phyloP scores from a whole-genome alignment of 345 rosid genomes.

The Balakata baccata region DNA sequence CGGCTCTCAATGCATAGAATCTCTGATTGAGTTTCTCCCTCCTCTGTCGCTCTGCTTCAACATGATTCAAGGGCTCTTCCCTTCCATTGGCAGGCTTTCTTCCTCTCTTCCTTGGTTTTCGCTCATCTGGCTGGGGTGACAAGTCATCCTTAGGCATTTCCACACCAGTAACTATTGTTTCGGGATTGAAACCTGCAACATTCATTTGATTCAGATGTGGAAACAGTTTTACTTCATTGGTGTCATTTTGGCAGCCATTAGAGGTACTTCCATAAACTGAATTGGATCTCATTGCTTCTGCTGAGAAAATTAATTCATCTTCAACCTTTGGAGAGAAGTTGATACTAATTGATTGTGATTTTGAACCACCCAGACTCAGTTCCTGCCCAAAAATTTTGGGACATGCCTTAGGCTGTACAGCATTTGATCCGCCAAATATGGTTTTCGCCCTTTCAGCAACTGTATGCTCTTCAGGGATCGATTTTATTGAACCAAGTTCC shows the following conservation, averaged over 20 bases:
- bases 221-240: slow-evolving; percentile 45
- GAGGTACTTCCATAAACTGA: slow-evolving; percentile 58
- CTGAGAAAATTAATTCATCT: slow-evolving; percentile 63
- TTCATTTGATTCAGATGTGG: slow-evolving; percentile 43
- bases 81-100: slow-evolving; percentile 97
- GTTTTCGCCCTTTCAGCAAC: slow-evolving; percentile 54
- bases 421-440: slow-evolving; percentile 55
- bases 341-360: slow-evolving; percentile 62
- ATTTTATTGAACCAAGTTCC: slow-evolving; percentile 77
- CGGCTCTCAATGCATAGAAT: slow-evolving; percentile 85
- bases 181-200: slow-evolving; percentile 40
- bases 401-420: slow-evolving; percentile 49
- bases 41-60: slow-evolving; percentile 94
- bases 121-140: slow-evolving; percentile 54
- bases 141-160: slow-evolving; percentile 67
- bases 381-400: slow-evolving; percentile 89
- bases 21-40: slow-evolving; percentile 96
- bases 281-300: slow-evolving; percentile 49
- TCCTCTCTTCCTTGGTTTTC: slow-evolving; percentile 91
- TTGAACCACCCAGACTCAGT: slow-evolving; percentile 67
- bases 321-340: slow-evolving; percentile 83
- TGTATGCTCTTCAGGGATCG: slow-evolving; percentile 58
- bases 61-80: slow-evolving; percentile 92
- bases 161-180: slow-evolving; percentile 36
- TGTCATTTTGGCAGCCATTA: slow-evolving; percentile 42